phyloP scores from a whole-genome alignment of 2,329 filamentous ascomycete genomes.

The Ophiostoma populinum region DNA sequence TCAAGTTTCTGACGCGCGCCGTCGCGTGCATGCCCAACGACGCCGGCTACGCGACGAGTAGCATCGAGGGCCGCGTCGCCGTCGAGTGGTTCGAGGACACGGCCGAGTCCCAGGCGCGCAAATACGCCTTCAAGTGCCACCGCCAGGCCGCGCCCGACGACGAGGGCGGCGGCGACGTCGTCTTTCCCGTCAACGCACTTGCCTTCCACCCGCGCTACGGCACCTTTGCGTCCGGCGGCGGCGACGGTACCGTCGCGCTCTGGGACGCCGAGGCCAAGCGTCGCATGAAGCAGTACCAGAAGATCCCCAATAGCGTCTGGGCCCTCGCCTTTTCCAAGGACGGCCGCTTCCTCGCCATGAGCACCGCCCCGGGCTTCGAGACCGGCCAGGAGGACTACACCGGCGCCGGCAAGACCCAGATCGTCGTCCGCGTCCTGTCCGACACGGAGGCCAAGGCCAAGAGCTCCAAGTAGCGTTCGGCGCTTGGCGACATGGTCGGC shows the following conservation, averaged over 20 bases:
- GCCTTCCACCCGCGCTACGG: slow-evolving; percentile 71
- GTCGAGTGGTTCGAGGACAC: slow-evolving; percentile 97
- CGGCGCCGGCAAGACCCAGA: slow-evolving; percentile 53
- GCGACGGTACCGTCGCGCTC: slow-evolving; percentile 77
- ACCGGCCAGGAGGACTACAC: slow-evolving; percentile 66
- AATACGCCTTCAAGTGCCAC: slow-evolving; percentile 99
- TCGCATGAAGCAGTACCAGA: slow-evolving; percentile 76
- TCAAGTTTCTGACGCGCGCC: slow-evolving; percentile 90
- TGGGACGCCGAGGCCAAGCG: slow-evolving; percentile 89
- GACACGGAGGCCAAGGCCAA: slow-evolving; percentile 84
- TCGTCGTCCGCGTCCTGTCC: slow-evolving; percentile 68
- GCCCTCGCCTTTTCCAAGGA: slow-evolving; percentile 61
- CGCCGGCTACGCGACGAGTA: slow-evolving; percentile 77
- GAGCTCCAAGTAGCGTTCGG: slow-evolving; percentile 46
- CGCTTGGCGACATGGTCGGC: too few relatives aligned
- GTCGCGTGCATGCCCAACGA: slow-evolving; percentile 96
- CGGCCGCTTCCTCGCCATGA: slow-evolving; percentile 64
- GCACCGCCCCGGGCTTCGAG: slow-evolving; percentile 74
- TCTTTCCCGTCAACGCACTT: slow-evolving; percentile 82
- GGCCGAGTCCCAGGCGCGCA: slow-evolving; percentile 70
- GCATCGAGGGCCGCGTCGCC: slow-evolving; percentile 87
- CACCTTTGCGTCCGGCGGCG: slow-evolving; percentile 78
- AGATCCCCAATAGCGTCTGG: slow-evolving; percentile 62
- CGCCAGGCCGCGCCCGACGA: slow-evolving; percentile 51
- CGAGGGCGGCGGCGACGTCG: slow-evolving; percentile 54